A percentile compares a stretch with the other conserved stretches of the same genome.
Evolutionary conservation across 305 asterid genomes (phyloP).

Genomic region (Ajuga reptans): DNA sequence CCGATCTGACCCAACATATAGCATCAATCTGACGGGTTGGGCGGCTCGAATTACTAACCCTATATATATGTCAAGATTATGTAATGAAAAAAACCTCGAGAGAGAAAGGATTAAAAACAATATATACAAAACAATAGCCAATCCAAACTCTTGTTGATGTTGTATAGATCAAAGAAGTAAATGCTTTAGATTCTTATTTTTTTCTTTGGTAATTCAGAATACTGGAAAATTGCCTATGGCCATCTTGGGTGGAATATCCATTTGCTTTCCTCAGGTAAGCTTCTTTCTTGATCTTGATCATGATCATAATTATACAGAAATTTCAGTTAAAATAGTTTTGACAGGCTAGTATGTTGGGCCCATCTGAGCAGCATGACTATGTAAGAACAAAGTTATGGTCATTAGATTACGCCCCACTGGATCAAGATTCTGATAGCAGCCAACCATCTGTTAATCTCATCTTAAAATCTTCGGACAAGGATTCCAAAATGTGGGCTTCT

Average conservation of each 20-base stretch:
- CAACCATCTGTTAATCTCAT: constrained; percentile 44
- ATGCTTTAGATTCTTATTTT: neutral
- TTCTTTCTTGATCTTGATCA: neutral
- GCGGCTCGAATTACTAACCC: too few species aligned
- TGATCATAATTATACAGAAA: neutral
- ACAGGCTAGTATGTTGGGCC: constrained; percentile 20
- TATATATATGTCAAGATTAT: too few species aligned
- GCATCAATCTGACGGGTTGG: too few species aligned
- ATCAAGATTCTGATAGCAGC: constrained; percentile 27
- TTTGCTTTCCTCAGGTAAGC: constrained; percentile 31
- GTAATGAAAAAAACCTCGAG: too few species aligned
- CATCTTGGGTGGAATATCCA: constrained; percentile 43
- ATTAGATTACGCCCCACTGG: constrained; percentile 35
- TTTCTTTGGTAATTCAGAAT: constrained; percentile 10
- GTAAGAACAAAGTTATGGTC: constrained; percentile 46
- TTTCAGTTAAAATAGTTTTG: neutral
- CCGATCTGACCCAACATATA: too few species aligned
- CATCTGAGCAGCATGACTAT: constrained; percentile 44
- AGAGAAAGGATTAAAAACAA: too few species aligned
- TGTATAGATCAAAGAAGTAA: too few species aligned
- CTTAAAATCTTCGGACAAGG: constrained; percentile 43
- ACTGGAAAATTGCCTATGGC: constrained; percentile 29
- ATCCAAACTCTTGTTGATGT: too few species aligned
- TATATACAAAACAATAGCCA: too few species aligned
- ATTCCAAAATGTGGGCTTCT: constrained; percentile 40